These are phyloP conservation scores for Barnettozyma californica DNA, from an alignment of 805 yeast genomes.

Conservation along the genomic window DNA sequence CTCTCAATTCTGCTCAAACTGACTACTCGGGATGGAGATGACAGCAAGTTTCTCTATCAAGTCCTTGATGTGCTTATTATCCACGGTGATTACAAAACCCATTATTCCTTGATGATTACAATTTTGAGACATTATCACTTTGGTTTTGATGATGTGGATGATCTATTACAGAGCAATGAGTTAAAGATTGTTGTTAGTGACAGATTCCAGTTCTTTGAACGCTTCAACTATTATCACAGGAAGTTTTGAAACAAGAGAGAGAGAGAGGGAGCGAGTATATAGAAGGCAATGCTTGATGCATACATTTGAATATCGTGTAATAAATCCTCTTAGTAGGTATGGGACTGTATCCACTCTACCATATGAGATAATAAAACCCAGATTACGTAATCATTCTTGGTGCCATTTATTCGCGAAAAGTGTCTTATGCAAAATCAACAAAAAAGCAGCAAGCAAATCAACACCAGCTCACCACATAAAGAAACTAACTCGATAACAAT, in stretches of 20 bases:
- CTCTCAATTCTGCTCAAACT: conserved; percentile 9
- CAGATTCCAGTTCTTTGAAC: conserved; percentile 18
- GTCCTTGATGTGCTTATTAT: conserved; percentile 18
- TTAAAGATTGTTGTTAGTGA: conserved; percentile 13
- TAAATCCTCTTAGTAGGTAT: no score
- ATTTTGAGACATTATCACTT: conserved; percentile 45
- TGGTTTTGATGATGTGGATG: conserved; percentile 37
- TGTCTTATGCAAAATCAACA: background rate
- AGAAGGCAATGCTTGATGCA: background rate
- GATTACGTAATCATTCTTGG: background rate
- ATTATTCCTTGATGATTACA: conserved; percentile 35
- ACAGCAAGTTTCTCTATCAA: conserved; percentile 13
- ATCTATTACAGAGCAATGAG: conserved; percentile 14
- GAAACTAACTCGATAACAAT: background rate
- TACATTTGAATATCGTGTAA: background rate
- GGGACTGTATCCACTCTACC: no score
- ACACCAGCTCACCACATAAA: background rate
- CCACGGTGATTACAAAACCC: conserved; percentile 31
- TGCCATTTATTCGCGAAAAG: background rate
- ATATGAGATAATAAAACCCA: no score
- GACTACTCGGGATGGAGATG: conserved; percentile 5
- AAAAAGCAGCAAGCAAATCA: background rate
- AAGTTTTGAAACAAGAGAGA: conserved; percentile 11
- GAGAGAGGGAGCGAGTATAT: no score
- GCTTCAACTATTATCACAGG: conserved; percentile 16